These are phyloP conservation scores for Heritiera littoralis DNA, from an alignment of 345 rosid species.

Conservation along the genomic window DNA sequence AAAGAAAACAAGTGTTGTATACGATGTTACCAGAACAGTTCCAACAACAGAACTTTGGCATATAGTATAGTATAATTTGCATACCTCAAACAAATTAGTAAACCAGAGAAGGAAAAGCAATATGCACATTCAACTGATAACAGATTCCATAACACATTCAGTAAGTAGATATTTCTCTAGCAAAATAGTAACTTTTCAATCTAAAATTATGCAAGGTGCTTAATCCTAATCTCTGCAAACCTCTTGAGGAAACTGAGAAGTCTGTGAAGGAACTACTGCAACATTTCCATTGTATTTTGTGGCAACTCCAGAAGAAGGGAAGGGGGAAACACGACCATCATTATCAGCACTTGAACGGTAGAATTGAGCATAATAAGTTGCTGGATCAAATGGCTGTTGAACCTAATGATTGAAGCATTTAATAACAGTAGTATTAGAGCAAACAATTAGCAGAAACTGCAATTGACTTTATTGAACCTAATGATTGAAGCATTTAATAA, in stretches of 20 bases:
- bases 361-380: conserved; percentile 76
- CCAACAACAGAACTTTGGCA: background rate
- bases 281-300: conserved; percentile 79
- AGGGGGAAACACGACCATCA: conserved; percentile 85
- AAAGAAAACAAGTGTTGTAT: background rate
- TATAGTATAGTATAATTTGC: background rate
- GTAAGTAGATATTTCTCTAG: background rate
- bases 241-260: conserved; percentile 85
- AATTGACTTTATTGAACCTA: conserved; percentile 54
- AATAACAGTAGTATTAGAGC: conserved; percentile 28
- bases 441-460: conserved; percentile 1
- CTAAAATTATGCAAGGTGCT: conserved; percentile 15
- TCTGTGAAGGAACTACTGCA: conserved; percentile 65
- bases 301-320: conserved; percentile 64
- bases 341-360: conserved; percentile 67
- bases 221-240: conserved; percentile 39
- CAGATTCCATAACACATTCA: background rate
- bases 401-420: conserved; percentile 47
- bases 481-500: conserved; percentile 34
- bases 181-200: conserved; percentile 4
- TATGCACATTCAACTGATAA: conserved; percentile 3
- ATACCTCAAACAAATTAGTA: background rate
- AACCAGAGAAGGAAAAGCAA: background rate
- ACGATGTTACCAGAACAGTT: background rate
- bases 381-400: conserved; percentile 79